Evolutionary conservation across 2,329 filamentous ascomycete species (phyloP).

Genomic region (Claviceps citrina): DNA sequence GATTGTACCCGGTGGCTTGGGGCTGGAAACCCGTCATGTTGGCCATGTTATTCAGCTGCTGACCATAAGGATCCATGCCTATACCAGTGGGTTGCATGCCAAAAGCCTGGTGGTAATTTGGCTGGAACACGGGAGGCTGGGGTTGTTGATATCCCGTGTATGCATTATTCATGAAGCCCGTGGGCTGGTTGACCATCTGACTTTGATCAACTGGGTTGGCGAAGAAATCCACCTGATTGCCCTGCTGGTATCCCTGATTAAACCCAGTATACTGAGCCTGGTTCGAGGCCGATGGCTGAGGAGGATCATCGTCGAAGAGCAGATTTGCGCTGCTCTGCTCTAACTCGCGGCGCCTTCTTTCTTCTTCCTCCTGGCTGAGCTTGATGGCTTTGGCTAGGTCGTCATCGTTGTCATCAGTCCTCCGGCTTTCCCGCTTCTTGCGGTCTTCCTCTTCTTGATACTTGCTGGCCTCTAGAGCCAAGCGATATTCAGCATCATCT

Average conservation of each 20-base stretch:
- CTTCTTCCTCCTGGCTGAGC: constrained; percentile 88
- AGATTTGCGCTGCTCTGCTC: constrained; percentile 73
- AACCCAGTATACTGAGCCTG: constrained; percentile 74
- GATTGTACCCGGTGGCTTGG: constrained; percentile 39
- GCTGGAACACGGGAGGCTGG: constrained; percentile 33
- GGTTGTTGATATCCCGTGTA: constrained; percentile 38
- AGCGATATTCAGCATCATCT: constrained; percentile 75
- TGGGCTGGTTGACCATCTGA: constrained; percentile 63
- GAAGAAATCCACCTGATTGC: constrained; percentile 90
- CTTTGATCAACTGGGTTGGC: constrained; percentile 76
- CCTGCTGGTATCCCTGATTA: constrained; percentile 96
- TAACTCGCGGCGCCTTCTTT: constrained; percentile 69
- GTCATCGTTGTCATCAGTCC: constrained; percentile 49
- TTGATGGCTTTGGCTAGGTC: constrained; percentile 91
- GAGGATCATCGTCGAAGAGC: constrained; percentile 71
- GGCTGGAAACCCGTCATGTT: constrained; percentile 30
- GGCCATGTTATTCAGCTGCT: constrained; percentile 19
- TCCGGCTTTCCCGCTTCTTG: constrained; percentile 51
- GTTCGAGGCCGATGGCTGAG: constrained; percentile 24
- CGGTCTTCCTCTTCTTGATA: constrained; percentile 84
- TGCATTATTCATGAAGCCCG: constrained; percentile 48
- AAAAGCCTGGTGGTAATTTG: constrained; percentile 54
- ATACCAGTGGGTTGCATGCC: constrained; percentile 45
- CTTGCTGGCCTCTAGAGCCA: constrained; percentile 91
- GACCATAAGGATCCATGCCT: constrained; percentile 54